A percentile compares a stretch with the other conserved stretches of the same genome.
Evolutionary conservation across 2,329 filamentous ascomycete species (phyloP).

Genomic region (Sarocladium kiliense): DNA sequence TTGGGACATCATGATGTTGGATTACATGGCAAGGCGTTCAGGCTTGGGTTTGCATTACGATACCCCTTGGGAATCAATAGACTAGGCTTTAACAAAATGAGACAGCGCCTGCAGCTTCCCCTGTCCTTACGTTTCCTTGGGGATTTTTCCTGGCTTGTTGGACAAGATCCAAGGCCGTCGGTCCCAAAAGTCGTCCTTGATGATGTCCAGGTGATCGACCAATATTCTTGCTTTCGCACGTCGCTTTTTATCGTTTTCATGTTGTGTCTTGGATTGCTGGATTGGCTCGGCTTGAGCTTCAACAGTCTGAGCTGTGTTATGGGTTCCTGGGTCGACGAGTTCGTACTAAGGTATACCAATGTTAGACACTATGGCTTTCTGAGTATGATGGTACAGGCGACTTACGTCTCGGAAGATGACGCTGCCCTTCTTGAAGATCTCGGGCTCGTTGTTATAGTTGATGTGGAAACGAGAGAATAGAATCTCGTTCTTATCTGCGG

Average conservation of each 20-base stretch:
- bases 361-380: no score
- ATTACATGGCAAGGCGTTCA: conserved; percentile 11
- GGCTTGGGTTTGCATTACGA: conserved; percentile 7
- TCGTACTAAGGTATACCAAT: no score
- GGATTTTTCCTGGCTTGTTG: conserved; percentile 65
- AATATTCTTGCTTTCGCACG: conserved; percentile 75
- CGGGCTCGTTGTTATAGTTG: conserved; percentile 96
- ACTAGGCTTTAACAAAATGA: background rate
- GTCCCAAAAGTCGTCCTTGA: conserved; percentile 93
- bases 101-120: background rate
- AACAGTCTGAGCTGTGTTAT: conserved; percentile 40
- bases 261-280: conserved; percentile 69
- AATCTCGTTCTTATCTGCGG: conserved; percentile 93
- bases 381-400: conserved; percentile 7
- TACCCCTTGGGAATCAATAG: conserved; percentile 7
- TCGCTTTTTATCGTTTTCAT: conserved; percentile 77
- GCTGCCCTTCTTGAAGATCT: conserved; percentile 91
- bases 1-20: background rate
- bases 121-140: conserved; percentile 45
- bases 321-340: conserved; percentile 54
- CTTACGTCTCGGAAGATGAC: conserved; percentile 78
- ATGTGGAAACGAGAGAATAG: conserved; percentile 83
- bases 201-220: conserved; percentile 86
- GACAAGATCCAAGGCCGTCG: conserved; percentile 78
- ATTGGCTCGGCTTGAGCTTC: conserved; percentile 47